Evolutionary conservation across 306 rosid genomes (phyloP), one percentile per base, ranked within the genome.

Genomic region (Cucurbita pepo): DNA sequence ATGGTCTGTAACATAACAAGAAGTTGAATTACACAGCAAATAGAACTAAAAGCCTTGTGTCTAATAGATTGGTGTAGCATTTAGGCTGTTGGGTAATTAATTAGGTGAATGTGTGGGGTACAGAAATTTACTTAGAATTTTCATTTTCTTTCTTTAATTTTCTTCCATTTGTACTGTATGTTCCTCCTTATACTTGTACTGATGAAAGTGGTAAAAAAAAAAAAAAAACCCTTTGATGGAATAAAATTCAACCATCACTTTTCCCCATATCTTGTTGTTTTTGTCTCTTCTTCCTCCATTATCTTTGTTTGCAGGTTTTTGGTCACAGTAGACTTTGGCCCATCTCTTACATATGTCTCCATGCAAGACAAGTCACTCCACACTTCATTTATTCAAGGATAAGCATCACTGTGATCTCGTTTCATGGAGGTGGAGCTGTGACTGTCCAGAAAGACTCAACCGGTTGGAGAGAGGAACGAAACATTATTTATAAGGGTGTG

Each of bases 51-150:
- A 82, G 87, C 82, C 88, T 90, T 86, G 83, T 90, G 92, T 83
- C 91, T 87, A 85, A 88, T 91, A 87, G 97, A 87, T 59, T 93
- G 80, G 91, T 74, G 79, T 88, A 81, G 91, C 78, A 76, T 76
- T 62, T 78, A 67, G 80, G 79, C 66, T 76, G 75, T 60, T 78
- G 85, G 75, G 65, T 53, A 78, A 77, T 75, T 53, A 78, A 77
- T 75, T 80, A 82, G 90, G 86, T 83, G 75, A 76, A 86, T 82
- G 78, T 80, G 62, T 80, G 85, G 78, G 86, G 88, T 88, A 90
- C 96, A 94, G 92, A 88, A 81, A 85, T 80, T 84, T 78, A 80
- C 85, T 56, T 82, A 72, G 86, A 72, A 57, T 79, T 47, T 79
- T 76, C 81, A 30, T 75, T 79, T 41, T 75, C 34, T 5, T 44